Evolutionary conservation across 495 filamentous ascomycete species (phyloP), one percentile per base, ranked within the genome.

Genomic region (Neurospora sp.): DNA sequence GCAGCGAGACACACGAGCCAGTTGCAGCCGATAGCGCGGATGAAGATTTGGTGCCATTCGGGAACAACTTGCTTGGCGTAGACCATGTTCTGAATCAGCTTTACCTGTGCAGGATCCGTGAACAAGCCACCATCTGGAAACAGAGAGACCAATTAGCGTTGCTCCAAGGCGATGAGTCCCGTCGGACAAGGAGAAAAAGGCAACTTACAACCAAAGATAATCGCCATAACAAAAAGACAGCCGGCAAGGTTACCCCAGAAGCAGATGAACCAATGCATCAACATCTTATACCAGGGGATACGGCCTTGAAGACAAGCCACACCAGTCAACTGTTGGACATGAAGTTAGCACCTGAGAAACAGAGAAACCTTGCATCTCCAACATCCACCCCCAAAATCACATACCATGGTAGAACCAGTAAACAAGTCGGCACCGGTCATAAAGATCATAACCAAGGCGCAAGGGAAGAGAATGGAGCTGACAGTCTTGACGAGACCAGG

Each of bases 1-100:
- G 86, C 87, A 5, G 86, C 87, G 39, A 91, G 80, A 80, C 88
- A 89, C 20, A 91, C 88, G 0, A 91, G 86, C 88, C 89, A 91
- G 78, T 91, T 91, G 66, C 88, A 88, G 23, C 87, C 88, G 72
- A 91, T 90, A 20, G 82, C 89, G 70, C 87, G 85, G 6, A 91
- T 80, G 76, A 91, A 89, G 66, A 91, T 87, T 74, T 86, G 85
- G 76, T 88, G 87, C 80, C 87, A 91, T 12, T 83, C 76, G 0
- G 88, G 87, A 0, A 79, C 85, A n/a, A 90, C 80, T 77, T 85
- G 86, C 77, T 91, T 90, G 35, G 82, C 80, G 6, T 84, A 86
- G 1, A 88, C 88, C 73, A 86, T 87, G 39, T 4, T 66, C 54
- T 66, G 54, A 35, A 66, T 66, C 12, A 66, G 5, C 85, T 74